phyloP scores from a whole-genome alignment of 2,329 filamentous ascomycete species.

The Triangularia setosa region DNA sequence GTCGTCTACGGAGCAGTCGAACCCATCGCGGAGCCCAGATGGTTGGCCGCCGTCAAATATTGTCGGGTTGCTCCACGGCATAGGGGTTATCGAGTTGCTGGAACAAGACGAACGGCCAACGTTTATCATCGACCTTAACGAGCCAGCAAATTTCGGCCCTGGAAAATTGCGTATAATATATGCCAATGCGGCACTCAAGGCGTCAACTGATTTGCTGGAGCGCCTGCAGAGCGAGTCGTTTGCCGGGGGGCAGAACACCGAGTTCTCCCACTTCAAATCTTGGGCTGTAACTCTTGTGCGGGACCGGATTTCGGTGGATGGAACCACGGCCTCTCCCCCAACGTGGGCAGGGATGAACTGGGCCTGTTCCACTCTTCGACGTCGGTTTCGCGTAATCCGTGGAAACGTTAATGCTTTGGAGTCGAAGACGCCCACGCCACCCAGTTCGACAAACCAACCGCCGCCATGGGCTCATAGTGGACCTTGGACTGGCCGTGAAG shows the following conservation, averaged over 20 bases:
- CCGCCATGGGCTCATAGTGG: conserved; percentile 34
- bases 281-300: conserved; percentile 61
- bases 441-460: conserved; percentile 31
- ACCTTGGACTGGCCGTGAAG: conserved; percentile 31
- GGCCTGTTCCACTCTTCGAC: conserved; percentile 66
- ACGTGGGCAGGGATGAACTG: conserved; percentile 63
- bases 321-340: conserved; percentile 52
- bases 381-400: conserved; percentile 65
- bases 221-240: conserved; percentile 50
- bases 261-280: conserved; percentile 61
- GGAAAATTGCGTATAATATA: conserved; percentile 61
- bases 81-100: conserved; percentile 68
- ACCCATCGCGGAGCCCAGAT: conserved; percentile 51
- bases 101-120: conserved; percentile 74
- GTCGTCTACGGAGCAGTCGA: conserved; percentile 49
- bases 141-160: conserved; percentile 50
- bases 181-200: conserved; percentile 63
- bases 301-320: conserved; percentile 44
- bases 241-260: conserved; percentile 39
- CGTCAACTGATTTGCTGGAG: conserved; percentile 52
- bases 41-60: conserved; percentile 43
- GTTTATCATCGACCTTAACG: conserved; percentile 67
- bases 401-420: conserved; percentile 43
- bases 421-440: conserved; percentile 37
- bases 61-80: conserved; percentile 55